phyloP scores from a whole-genome alignment of 2,329 filamentous ascomycete species.

The Conoideocrella luteorostrata region DNA sequence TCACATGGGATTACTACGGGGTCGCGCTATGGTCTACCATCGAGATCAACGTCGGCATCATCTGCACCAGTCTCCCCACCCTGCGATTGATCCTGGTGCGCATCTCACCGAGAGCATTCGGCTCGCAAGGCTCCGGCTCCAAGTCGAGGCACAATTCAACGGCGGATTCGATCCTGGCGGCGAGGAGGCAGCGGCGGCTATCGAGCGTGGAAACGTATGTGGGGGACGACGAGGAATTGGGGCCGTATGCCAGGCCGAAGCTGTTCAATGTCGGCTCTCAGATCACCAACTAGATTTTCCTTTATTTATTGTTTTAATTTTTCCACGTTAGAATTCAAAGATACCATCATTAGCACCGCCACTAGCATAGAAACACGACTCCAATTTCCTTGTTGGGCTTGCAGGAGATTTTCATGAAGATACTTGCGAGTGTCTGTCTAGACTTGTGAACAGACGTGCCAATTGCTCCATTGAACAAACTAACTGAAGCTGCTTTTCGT shows the following conservation, averaged over 20 bases:
- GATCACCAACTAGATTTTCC: not conserved
- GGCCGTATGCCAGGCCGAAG: not conserved
- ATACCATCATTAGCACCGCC: too few species aligned
- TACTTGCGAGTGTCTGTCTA: too few species aligned
- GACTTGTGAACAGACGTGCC: too few species aligned
- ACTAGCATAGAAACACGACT: too few species aligned
- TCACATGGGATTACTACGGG: constrained; percentile 18
- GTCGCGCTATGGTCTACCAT: constrained; percentile 22
- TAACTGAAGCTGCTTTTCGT: too few species aligned
- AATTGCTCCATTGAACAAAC: too few species aligned
- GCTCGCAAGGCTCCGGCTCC: not conserved
- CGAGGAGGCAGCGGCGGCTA: constrained; percentile 2
- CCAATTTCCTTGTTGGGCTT: too few species aligned
- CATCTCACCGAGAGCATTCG: constrained; percentile 4
- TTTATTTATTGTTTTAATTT: too few species aligned
- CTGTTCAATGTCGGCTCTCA: not conserved
- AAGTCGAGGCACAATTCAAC: not conserved
- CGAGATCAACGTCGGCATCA: constrained; percentile 25
- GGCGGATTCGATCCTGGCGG: not conserved
- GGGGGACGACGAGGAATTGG: constrained; percentile 1
- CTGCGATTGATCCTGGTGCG: constrained; percentile 16
- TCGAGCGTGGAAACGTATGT: constrained; percentile 4
- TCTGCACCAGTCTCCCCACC: constrained; percentile 24
- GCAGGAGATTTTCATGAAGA: too few species aligned
- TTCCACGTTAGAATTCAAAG: too few species aligned